phyloP scores from a whole-genome alignment of 2,329 filamentous ascomycete genomes.

The Xylaria sp. region DNA sequence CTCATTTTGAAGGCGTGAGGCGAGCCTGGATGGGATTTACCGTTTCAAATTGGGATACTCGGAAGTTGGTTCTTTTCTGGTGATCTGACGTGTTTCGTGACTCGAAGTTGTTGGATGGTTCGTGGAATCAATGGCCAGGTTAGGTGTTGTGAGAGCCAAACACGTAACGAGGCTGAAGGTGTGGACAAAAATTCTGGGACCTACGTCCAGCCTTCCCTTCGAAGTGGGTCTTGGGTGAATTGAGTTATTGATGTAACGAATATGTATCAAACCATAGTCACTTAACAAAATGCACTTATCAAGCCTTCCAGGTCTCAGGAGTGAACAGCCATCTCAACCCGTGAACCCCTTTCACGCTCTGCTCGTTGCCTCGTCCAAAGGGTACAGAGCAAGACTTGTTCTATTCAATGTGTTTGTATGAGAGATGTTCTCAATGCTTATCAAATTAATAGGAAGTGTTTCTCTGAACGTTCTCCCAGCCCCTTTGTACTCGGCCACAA shows the following conservation, averaged over 20 bases:
- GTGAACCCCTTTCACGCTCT: neutral
- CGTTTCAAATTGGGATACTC: slow-evolving; percentile 3
- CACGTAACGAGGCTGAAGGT: slow-evolving; percentile 13
- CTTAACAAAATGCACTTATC: neutral
- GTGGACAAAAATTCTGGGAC: slow-evolving; percentile 11
- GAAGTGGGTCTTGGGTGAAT: neutral
- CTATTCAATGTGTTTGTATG: neutral
- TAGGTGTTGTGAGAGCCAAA: neutral
- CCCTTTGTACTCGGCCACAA: no score
- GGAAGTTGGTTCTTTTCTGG: neutral
- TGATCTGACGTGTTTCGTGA: neutral
- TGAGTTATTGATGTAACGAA: neutral
- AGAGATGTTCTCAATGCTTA: neutral
- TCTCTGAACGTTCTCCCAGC: no score
- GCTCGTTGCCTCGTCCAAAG: neutral
- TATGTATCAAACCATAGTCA: neutral
- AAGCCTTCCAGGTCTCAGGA: neutral
- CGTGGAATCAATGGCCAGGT: neutral
- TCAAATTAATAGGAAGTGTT: no score
- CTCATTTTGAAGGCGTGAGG: slow-evolving; percentile 56
- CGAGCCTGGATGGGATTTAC: slow-evolving; percentile 14
- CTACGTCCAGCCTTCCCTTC: slow-evolving; percentile 10
- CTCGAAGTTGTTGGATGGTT: neutral
- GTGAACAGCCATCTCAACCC: neutral
- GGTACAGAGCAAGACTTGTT: neutral